phyloP scores from a whole-genome alignment of 371 early-diverging fungal genomes.

The Lichtheimia ornata region DNA sequence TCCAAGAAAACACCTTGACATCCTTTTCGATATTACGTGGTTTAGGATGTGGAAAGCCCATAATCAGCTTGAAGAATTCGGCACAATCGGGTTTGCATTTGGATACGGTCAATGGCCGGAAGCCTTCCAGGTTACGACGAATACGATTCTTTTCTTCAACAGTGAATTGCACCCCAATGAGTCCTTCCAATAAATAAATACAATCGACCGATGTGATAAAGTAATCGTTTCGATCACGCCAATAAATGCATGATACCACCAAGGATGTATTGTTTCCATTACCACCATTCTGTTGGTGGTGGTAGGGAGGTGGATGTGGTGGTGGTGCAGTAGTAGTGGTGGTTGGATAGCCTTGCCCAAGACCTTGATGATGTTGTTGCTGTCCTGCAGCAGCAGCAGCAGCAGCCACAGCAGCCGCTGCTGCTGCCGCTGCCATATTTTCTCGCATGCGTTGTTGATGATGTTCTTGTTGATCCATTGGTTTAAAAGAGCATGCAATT shows the following conservation, averaged over 20 bases:
- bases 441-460: conserved; percentile 21
- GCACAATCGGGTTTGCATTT: conserved; percentile 75
- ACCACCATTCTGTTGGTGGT: neutral
- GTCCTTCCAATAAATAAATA: conserved; percentile 73
- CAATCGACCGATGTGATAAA: conserved; percentile 83
- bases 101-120: conserved; percentile 77
- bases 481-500: conserved; percentile 46
- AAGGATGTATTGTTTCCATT: conserved; percentile 19
- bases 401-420: conserved; percentile 17
- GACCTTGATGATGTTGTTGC: conserved; percentile 1
- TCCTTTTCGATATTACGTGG: conserved; percentile 88
- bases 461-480: conserved; percentile 44
- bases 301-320: neutral
- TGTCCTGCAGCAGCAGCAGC: conserved; percentile 12
- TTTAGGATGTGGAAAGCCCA: conserved; percentile 83
- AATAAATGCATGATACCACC: conserved; percentile 82
- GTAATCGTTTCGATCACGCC: conserved; percentile 74
- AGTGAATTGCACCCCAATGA: conserved; percentile 76
- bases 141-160: conserved; percentile 88
- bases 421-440: conserved; percentile 21
- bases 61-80: conserved; percentile 79
- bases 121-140: conserved; percentile 81
- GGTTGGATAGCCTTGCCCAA: neutral
- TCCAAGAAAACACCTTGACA: conserved; percentile 84
- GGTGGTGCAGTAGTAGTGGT: neutral